phyloP scores from a whole-genome alignment of 768 basidiomycete genomes.

The Tremella yokohamensis region DNA sequence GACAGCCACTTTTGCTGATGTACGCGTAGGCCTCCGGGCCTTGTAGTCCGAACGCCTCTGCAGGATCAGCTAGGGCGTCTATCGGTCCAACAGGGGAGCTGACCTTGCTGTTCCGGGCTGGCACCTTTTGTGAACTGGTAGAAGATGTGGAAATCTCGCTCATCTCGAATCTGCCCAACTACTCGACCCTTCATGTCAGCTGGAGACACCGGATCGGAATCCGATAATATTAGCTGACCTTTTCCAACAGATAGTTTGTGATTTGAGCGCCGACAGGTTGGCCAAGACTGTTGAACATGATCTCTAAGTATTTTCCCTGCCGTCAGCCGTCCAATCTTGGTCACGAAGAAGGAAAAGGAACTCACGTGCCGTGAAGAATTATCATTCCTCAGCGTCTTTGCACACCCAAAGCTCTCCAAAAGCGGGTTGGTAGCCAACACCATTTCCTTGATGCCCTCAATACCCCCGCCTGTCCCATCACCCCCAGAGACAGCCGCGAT shows the following conservation, averaged over 20 bases:
- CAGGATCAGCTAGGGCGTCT: slow-evolving; percentile 10
- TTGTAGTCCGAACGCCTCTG: slow-evolving; percentile 91
- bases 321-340: slow-evolving; percentile 10
- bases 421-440: slow-evolving; percentile 96
- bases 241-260: slow-evolving; percentile 96
- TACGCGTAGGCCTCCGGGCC: slow-evolving; percentile 94
- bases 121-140: slow-evolving; percentile 99
- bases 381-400: slow-evolving; percentile 97
- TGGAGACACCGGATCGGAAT: neutral
- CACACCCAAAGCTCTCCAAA: slow-evolving; percentile 96
- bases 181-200: slow-evolving; percentile 56
- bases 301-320: slow-evolving; percentile 97
- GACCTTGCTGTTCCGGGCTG: slow-evolving; percentile 80
- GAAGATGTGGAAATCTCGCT: slow-evolving; percentile 98
- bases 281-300: slow-evolving; percentile 92
- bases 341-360: slow-evolving; percentile 24
- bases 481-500: slow-evolving; percentile 85
- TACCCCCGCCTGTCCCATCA: slow-evolving; percentile 63
- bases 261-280: slow-evolving; percentile 97
- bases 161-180: slow-evolving; percentile 91
- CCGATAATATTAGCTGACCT: slow-evolving; percentile 63
- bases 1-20: slow-evolving; percentile 84
- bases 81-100: slow-evolving; percentile 27
- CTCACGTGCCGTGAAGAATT: slow-evolving; percentile 96
- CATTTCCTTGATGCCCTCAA: slow-evolving; percentile 99